These are phyloP conservation scores for Notholithocarpus densiflorus DNA, from an alignment of 306 rosid genomes.

Conservation along the genomic window DNA sequence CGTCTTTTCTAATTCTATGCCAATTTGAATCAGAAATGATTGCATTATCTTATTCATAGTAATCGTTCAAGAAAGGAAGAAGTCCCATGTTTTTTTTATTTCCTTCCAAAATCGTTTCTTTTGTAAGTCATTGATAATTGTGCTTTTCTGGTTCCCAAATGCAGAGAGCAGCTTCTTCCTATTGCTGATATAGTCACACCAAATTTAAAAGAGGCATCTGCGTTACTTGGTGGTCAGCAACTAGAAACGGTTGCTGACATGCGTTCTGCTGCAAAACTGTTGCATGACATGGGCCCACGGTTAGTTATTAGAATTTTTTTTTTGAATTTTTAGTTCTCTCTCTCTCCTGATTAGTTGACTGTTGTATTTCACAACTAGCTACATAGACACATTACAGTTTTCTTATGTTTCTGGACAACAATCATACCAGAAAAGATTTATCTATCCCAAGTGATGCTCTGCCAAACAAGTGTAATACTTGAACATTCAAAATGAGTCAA, in stretches of 20 bases:
- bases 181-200: slow-evolving; percentile 87
- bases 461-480: no score
- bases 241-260: slow-evolving; percentile 78
- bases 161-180: slow-evolving; percentile 89
- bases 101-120: neutral
- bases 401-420: no score
- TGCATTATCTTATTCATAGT: neutral
- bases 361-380: no score
- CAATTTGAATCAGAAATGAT: neutral
- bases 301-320: slow-evolving; percentile 29
- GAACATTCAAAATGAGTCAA: no score
- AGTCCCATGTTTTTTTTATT: neutral
- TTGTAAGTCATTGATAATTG: neutral
- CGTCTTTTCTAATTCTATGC: neutral
- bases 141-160: slow-evolving; percentile 29
- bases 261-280: slow-evolving; percentile 74
- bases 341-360: slow-evolving; percentile 2
- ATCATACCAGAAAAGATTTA: no score
- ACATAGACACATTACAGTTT: no score
- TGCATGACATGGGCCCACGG: slow-evolving; percentile 84
- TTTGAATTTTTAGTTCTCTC: slow-evolving; percentile 9
- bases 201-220: slow-evolving; percentile 86
- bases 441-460: no score
- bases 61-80: neutral
- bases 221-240: slow-evolving; percentile 63